These are phyloP conservation scores for Colletotrichum cuscutae DNA, from an alignment of 2,329 filamentous ascomycete species.

Conservation along the genomic window DNA sequence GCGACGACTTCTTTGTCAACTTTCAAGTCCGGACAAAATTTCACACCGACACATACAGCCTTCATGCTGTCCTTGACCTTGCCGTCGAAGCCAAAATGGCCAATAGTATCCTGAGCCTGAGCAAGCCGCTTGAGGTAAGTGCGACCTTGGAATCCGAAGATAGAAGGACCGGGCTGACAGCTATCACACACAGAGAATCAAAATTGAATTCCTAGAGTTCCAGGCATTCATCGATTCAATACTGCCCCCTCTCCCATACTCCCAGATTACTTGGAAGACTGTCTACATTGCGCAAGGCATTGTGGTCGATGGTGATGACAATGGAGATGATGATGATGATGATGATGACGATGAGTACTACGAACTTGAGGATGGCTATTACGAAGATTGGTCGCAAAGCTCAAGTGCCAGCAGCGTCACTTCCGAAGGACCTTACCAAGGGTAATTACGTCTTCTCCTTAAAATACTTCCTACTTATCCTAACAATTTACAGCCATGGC, in stretches of 20 bases:
- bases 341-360: too few relatives aligned
- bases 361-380: neutral
- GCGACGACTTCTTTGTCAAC: neutral
- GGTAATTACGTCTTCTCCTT: neutral
- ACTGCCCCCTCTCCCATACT: neutral
- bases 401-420: neutral
- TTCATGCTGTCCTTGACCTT: neutral
- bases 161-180: neutral
- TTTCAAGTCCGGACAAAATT: neutral
- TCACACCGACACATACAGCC: neutral
- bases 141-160: neutral
- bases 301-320: neutral
- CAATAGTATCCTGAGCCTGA: neutral
- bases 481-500: neutral
- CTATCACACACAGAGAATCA: neutral
- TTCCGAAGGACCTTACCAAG: neutral
- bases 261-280: constrained; percentile 23
- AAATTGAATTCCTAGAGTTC: neutral
- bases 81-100: neutral
- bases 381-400: too few relatives aligned
- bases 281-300: neutral
- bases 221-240: neutral
- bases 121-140: neutral
- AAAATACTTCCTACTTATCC: neutral
- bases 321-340: neutral